Conservation (phyloP, 352 stramenopile genomes). For the Elongisporangium anandrum region DNA sequence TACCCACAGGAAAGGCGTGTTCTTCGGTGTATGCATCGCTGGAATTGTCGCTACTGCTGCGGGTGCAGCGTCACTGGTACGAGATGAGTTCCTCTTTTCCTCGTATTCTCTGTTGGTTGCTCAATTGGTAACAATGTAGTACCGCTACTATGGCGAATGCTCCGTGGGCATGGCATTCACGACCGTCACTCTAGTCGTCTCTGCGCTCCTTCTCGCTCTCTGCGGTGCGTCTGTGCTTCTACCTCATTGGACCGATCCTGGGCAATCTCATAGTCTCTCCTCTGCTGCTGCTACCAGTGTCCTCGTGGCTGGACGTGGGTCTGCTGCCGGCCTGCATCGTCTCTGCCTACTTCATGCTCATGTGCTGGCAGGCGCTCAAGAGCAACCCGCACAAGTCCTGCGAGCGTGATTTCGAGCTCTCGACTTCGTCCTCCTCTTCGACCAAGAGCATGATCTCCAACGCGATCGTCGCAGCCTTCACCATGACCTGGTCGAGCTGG, state of each 20-base stretch:
- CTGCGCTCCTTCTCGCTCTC: conserved; percentile 55
- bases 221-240: conserved; percentile 33
- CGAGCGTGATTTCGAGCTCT: conserved; percentile 14
- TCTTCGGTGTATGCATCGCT: conserved; percentile 63
- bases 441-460: conserved; percentile 40
- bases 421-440: conserved; percentile 11
- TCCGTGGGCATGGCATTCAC: conserved; percentile 69
- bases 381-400: conserved; percentile 53
- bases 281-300: conserved; percentile 27
- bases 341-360: conserved; percentile 60
- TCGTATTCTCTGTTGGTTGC: neutral
- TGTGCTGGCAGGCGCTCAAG: conserved; percentile 72
- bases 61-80: conserved; percentile 50
- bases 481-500: conserved; percentile 71
- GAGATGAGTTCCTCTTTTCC: conserved; percentile 3
- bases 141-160: conserved; percentile 87
- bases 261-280: neutral
- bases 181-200: conserved; percentile 83
- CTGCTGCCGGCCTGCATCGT: conserved; percentile 76
- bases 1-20: conserved; percentile 33
- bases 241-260: too few species aligned
- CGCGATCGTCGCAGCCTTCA: conserved; percentile 49
- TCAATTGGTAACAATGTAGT: conserved; percentile 36
- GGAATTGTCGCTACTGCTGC: conserved; percentile 46
- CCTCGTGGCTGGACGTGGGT: conserved; percentile 62